phyloP scores from a whole-genome alignment of 2,329 filamentous ascomycete genomes.

The Chrysoporthe austroafricana region DNA sequence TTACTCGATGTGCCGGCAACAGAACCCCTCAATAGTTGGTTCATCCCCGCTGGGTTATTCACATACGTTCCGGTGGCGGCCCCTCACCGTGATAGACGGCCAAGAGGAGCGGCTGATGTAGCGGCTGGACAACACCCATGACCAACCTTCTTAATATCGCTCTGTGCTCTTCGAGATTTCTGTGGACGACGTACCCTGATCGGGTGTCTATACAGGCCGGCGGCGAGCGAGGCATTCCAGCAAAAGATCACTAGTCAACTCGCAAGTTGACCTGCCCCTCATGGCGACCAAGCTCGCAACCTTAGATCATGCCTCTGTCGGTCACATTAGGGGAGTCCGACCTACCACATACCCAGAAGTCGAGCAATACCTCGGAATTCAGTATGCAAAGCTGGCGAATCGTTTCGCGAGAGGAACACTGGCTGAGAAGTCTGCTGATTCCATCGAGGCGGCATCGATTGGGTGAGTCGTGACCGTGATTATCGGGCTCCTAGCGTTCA shows the following conservation, averaged over 20 bases:
- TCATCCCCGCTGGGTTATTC: neutral
- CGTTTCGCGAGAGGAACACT: conserved; percentile 29
- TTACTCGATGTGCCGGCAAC: too few species aligned
- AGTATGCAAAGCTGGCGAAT: conserved; percentile 32
- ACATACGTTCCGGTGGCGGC: neutral
- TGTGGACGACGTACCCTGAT: too few species aligned
- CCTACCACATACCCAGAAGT: conserved; percentile 24
- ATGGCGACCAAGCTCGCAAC: conserved; percentile 13
- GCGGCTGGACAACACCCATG: neutral
- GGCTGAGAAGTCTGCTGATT: conserved; percentile 18
- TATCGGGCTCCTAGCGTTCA: neutral
- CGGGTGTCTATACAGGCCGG: too few species aligned
- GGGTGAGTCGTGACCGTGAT: conserved; percentile 36
- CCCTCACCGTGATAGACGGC: neutral
- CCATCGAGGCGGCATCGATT: conserved; percentile 39
- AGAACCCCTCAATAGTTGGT: too few species aligned
- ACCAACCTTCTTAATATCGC: neutral
- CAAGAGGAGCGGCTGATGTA: neutral
- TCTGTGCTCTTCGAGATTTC: neutral
- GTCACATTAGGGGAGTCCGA: conserved; percentile 18
- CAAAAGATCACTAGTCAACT: neutral
- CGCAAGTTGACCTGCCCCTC: neutral
- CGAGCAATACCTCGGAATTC: conserved; percentile 32
- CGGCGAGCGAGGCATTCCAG: too few species aligned
- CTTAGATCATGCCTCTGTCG: conserved; percentile 18